Percentiles rank a stretch among this genome's conserved stretches.
These are phyloP conservation scores for Capillidium heterosporum DNA, from an alignment of 371 early-diverging fungal genomes.

Conservation along the genomic window DNA sequence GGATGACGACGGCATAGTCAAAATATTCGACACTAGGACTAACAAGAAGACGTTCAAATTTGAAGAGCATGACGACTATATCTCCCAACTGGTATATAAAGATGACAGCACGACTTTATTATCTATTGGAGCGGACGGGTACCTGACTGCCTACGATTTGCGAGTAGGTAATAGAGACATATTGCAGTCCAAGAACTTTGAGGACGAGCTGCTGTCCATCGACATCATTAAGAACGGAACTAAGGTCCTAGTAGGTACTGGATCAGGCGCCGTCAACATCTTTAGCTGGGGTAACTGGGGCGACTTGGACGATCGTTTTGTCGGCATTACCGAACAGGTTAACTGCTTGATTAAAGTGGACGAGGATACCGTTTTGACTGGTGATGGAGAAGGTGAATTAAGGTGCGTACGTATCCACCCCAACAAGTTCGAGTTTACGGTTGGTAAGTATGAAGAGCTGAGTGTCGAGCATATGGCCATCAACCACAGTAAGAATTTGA, in stretches of 20 bases:
- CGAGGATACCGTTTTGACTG: conserved; percentile 68
- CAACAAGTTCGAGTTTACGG: too few relatives aligned
- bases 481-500: too few relatives aligned
- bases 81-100: conserved; percentile 34
- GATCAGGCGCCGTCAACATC: conserved; percentile 64
- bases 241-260: conserved; percentile 74
- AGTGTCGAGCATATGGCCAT: too few relatives aligned
- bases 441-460: too few relatives aligned
- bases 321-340: conserved; percentile 79
- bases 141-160: conserved; percentile 71
- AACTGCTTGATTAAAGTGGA: conserved; percentile 62
- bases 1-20: conserved; percentile 4
- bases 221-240: conserved; percentile 50
- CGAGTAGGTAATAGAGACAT: conserved; percentile 58
- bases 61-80: conserved; percentile 68
- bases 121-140: conserved; percentile 70
- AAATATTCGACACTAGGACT: conserved; percentile 70
- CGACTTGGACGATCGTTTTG: conserved; percentile 73
- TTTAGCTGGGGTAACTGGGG: conserved; percentile 79
- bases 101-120: conserved; percentile 45
- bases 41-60: conserved; percentile 44
- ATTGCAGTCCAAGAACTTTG: conserved; percentile 73
- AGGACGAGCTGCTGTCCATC: conserved; percentile 78
- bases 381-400: conserved; percentile 78
- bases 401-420: conserved; percentile 13